Base-by-base conservation (phyloP, 495 filamentous ascomycete genomes). In the Penicillium coprophilum region DNA sequence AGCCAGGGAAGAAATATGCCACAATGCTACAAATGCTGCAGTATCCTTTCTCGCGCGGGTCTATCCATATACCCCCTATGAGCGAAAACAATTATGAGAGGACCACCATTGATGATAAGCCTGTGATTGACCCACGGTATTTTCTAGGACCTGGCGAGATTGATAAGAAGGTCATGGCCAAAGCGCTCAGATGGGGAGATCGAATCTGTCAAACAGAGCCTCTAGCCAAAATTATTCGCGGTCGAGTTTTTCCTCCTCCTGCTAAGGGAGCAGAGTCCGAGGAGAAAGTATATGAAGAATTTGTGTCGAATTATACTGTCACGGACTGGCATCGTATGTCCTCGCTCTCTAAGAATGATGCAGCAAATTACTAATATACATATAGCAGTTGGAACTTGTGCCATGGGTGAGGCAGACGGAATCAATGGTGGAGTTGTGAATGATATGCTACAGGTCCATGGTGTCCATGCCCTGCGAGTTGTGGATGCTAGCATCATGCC, bases 401-500 rank as follows among this genome's bases (percentile, higher is more conserved):
- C 80, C 0, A 82, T 85, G 81, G 76, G 78, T 11, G 76, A 74
- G 0, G 34, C 38, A 0, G 60, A 62, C 1, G 66, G 60, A 0
- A 50, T 55, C 6, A 40, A 68, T 2, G 66, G 57, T 0, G 80
- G 79, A 0, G 82, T 84, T 4, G 77, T 85, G 1, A 78, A 82
- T 64, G 61, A 68, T 1, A 56, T 63, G 17, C 57, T 83, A 47
- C 64, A 67, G 30, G 80, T 85, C 1, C 73, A 84, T 56, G 77
- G 77, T 0, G 72, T 79, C 4, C 60, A 66, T 30, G 70, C 74
- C 0, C 53, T 85, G 27, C 67, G 82, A 12, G 80, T 87, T 0
- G 76, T 82, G 9, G 83, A 82, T 56, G 81, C 83, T 4, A 73
- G 79, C 39, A 63, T 85, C 30, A 80, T 79, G 63, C 81, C 82